Evolutionary conservation across 345 rosid genomes (phyloP).

Genomic region (Citrus sp.): DNA sequence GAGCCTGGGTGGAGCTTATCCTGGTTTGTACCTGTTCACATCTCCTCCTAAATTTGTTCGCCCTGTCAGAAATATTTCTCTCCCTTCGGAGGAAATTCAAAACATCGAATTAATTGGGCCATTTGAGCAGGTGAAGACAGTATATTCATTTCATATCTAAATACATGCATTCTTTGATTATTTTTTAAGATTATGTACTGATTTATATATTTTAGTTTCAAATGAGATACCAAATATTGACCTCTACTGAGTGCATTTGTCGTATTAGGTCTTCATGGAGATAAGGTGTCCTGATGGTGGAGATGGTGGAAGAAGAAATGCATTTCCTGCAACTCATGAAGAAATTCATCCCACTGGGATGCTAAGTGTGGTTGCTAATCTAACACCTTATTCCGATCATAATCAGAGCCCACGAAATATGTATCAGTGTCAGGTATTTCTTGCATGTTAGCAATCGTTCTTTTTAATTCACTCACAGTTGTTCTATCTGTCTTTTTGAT

Average conservation of each 20-base stretch:
- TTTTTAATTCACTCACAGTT: not conserved
- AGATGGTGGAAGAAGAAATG: constrained; percentile 75
- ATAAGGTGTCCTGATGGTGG: constrained; percentile 97
- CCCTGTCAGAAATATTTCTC: constrained; percentile 70
- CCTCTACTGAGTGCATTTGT: constrained; percentile 7
- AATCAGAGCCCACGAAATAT: constrained; percentile 98
- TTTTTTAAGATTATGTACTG: not conserved
- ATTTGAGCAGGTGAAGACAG: constrained; percentile 80
- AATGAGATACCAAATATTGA: constrained; percentile 4
- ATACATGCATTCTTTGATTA: not conserved
- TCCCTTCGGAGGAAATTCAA: constrained; percentile 34
- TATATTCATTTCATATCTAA: not conserved
- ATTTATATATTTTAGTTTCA: constrained; percentile 4
- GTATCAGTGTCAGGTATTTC: constrained; percentile 93
- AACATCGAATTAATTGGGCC: constrained; percentile 86
- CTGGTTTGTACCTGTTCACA: constrained; percentile 82
- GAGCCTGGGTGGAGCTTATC: constrained; percentile 88
- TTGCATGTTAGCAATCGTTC: constrained; percentile 3
- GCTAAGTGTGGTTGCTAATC: constrained; percentile 97
- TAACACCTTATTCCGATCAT: constrained; percentile 98
- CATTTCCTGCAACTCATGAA: constrained; percentile 82
- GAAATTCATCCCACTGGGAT: constrained; percentile 92
- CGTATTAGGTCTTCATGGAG: constrained; percentile 86
- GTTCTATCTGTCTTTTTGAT: not conserved
- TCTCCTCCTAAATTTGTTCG: constrained; percentile 88